Conservation (phyloP, 495 filamentous ascomycete species). For the Lasiosphaeria hispida region DNA sequence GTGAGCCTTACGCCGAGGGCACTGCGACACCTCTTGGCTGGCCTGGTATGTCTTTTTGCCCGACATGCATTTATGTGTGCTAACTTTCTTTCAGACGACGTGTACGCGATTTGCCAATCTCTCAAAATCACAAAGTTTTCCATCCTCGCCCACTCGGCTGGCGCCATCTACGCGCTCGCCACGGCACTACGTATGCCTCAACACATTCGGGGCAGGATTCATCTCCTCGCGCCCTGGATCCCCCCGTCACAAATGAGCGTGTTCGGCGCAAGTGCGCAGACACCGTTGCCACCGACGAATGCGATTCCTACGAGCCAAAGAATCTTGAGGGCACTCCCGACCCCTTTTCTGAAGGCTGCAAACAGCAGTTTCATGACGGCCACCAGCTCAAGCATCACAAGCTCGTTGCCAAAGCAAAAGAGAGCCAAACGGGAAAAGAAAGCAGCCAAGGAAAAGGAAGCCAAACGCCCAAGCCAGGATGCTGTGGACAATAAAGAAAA, state of each 20-base stretch:
- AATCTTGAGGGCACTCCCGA: slow-evolving; percentile 86
- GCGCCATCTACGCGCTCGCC: slow-evolving; percentile 94
- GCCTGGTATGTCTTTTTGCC: slow-evolving; percentile 67
- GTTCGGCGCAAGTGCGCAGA: slow-evolving; percentile 66
- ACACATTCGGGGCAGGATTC: slow-evolving; percentile 90
- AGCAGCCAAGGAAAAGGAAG: slow-evolving; percentile 14
- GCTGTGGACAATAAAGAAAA: slow-evolving; percentile 45
- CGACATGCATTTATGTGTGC: not conserved
- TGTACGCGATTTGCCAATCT: slow-evolving; percentile 88
- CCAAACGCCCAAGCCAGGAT: slow-evolving; percentile 21
- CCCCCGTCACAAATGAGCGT: slow-evolving; percentile 93
- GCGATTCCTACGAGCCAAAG: slow-evolving; percentile 88
- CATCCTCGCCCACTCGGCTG: slow-evolving; percentile 94
- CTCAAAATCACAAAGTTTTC: slow-evolving; percentile 96
- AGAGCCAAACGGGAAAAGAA: slow-evolving; percentile 59
- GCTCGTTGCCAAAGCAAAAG: slow-evolving; percentile 63
- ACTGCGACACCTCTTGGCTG: slow-evolving; percentile 85
- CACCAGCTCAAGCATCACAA: slow-evolving; percentile 84
- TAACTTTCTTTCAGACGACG: slow-evolving; percentile 66
- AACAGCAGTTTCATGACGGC: slow-evolving; percentile 94
- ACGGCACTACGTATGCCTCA: slow-evolving; percentile 95
- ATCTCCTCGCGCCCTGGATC: slow-evolving; percentile 96
- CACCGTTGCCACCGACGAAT: slow-evolving; percentile 66
- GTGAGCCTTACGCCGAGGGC: slow-evolving; percentile 75
- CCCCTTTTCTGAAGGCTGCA: slow-evolving; percentile 86